A percentile compares a stretch with the other conserved stretches of the same genome.
Evolutionary conservation across 257 asterid genomes (phyloP).

Genomic region (Solanum infundibuliforme): DNA sequence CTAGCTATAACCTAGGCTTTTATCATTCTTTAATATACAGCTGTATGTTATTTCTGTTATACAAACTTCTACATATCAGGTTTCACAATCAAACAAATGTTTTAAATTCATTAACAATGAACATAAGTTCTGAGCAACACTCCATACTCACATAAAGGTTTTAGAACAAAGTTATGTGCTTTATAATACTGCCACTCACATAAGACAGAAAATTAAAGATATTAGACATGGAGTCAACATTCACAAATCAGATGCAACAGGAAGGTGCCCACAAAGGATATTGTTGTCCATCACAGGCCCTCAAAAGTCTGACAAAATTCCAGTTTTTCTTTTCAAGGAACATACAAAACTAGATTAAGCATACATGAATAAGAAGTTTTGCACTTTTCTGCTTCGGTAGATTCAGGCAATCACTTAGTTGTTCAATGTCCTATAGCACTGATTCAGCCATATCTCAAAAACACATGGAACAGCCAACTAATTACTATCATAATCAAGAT

Average conservation of each 20-base stretch:
- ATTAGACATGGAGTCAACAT: neutral
- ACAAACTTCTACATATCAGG: neutral
- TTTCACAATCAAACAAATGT: neutral
- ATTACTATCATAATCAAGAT: neutral
- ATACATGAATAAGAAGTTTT: neutral
- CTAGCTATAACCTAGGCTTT: neutral
- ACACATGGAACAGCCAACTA: neutral
- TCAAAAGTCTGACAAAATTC: neutral
- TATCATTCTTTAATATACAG: neutral
- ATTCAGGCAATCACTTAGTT: neutral
- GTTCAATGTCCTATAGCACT: neutral
- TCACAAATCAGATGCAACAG: neutral
- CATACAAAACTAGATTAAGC: neutral
- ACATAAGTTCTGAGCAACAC: neutral
- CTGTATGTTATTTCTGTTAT: neutral
- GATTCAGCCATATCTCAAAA: constrained; percentile 8
- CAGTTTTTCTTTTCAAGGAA: neutral
- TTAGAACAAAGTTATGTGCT: neutral
- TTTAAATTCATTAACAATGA: neutral
- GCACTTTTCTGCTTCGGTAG: neutral
- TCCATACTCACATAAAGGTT: neutral
- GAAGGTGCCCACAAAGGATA: neutral
- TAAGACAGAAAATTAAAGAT: neutral
- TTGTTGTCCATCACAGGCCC: neutral
- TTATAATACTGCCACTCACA: neutral